A percentile compares a stretch with the other conserved stretches of the same genome.
Conservation (phyloP, 2,329 filamentous ascomycete genomes). For the Acrocalymma vagum region DNA sequence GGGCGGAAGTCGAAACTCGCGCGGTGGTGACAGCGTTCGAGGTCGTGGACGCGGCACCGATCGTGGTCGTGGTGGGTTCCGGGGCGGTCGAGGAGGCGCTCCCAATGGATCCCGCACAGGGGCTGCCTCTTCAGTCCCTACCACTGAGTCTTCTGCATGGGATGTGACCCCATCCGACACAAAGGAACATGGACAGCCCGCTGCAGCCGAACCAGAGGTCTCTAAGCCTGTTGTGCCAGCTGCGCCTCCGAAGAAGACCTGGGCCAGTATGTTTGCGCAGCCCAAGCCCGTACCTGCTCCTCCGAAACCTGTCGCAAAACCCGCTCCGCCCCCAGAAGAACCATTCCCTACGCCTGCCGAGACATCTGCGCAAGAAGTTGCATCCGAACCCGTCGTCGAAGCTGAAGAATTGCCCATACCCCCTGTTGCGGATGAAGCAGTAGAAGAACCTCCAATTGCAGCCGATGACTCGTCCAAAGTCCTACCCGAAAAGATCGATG, state of each 20-base stretch:
- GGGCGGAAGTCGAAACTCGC: conserved; percentile 28
- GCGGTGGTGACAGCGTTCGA: conserved; percentile 47
- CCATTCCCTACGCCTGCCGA: conserved; percentile 40
- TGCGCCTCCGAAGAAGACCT: conserved; percentile 58
- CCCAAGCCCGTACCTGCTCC: conserved; percentile 56
- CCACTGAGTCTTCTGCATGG: conserved; percentile 74
- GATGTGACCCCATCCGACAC: conserved; percentile 51
- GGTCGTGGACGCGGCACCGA: conserved; percentile 70
- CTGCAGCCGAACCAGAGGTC: conserved; percentile 38
- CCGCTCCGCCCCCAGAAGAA: conserved; percentile 48
- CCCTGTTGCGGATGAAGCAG: conserved; percentile 47
- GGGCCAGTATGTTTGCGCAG: conserved; percentile 63
- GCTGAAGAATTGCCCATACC: conserved; percentile 52
- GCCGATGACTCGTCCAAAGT: conserved; percentile 35
- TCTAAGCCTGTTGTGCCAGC: conserved; percentile 42
- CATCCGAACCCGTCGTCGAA: conserved; percentile 45
- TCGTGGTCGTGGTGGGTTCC: conserved; percentile 57
- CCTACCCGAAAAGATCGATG: conserved; percentile 50
- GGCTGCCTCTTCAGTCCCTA: conserved; percentile 70
- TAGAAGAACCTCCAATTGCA: conserved; percentile 37
- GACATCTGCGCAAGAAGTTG: conserved; percentile 49
- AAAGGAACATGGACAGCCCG: conserved; percentile 33
- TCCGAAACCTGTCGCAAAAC: conserved; percentile 45
- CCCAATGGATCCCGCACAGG: conserved; percentile 68
- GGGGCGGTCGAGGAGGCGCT: conserved; percentile 70